Percentiles rank a stretch among this genome's conserved stretches.
Evolutionary conservation across 2,329 filamentous ascomycete genomes (phyloP).

Genomic region (Geosmithia morbida): DNA sequence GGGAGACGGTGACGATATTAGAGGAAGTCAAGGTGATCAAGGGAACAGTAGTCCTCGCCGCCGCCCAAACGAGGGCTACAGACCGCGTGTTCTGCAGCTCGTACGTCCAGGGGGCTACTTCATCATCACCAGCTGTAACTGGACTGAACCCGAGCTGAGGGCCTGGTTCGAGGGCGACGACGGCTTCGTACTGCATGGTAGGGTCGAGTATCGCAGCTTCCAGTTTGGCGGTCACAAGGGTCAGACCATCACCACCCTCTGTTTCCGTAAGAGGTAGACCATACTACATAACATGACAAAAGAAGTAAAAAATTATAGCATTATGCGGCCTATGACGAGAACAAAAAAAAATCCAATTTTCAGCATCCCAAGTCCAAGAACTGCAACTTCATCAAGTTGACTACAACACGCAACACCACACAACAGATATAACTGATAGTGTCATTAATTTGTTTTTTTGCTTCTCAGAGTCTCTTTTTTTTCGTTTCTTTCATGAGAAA

Average conservation of each 20-base stretch:
- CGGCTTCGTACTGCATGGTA: conserved; percentile 45
- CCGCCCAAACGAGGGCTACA: conserved; percentile 63
- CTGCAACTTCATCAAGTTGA: too few species aligned
- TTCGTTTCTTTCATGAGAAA: background rate
- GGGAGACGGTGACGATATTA: background rate
- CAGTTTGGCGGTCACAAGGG: conserved; percentile 81
- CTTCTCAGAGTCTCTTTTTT: background rate
- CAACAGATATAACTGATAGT: background rate
- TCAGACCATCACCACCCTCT: conserved; percentile 77
- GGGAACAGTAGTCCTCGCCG: too few species aligned
- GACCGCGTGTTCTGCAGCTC: conserved; percentile 49
- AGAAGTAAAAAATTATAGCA: background rate
- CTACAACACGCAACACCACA: background rate
- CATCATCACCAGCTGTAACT: conserved; percentile 92
- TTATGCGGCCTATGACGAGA: too few species aligned
- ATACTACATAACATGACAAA: background rate
- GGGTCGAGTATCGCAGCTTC: conserved; percentile 73
- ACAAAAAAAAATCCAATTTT: too few species aligned
- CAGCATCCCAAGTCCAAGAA: too few species aligned
- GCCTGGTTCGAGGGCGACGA: conserved; percentile 53
- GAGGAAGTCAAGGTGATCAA: too few species aligned
- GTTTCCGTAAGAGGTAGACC: conserved; percentile 41
- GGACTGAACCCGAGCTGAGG: conserved; percentile 79
- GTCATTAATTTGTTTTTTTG: background rate
- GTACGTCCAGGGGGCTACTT: conserved; percentile 60